Evolutionary conservation across 2,329 filamentous ascomycete species (phyloP).

Genomic region (Parastagonospora nodorum): DNA sequence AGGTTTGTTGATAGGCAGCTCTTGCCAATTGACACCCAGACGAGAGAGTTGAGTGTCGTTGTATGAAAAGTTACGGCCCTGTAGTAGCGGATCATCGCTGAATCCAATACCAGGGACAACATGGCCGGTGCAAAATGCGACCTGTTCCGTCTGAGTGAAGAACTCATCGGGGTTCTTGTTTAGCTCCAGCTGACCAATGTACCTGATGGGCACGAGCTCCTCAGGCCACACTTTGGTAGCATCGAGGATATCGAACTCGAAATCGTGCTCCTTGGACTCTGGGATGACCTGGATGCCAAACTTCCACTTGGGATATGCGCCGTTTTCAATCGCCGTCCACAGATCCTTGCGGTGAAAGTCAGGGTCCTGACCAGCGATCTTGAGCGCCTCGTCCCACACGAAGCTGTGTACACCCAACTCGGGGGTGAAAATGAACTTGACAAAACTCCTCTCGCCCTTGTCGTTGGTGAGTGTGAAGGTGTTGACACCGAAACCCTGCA

Average conservation of each 20-base stretch:
- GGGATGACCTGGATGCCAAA: slow-evolving; percentile 81
- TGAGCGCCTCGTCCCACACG: slow-evolving; percentile 80
- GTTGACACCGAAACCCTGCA: slow-evolving; percentile 86
- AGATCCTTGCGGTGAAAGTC: slow-evolving; percentile 84
- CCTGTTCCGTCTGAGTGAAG: slow-evolving; percentile 82
- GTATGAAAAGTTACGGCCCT: slow-evolving; percentile 74
- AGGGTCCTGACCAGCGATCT: slow-evolving; percentile 66
- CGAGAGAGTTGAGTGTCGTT: slow-evolving; percentile 72
- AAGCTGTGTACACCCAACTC: slow-evolving; percentile 76
- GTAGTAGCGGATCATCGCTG: slow-evolving; percentile 74
- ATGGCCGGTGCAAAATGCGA: slow-evolving; percentile 81
- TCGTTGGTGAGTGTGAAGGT: slow-evolving; percentile 73
- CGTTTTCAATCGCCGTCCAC: slow-evolving; percentile 72
- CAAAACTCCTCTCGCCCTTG: slow-evolving; percentile 71
- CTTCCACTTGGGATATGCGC: slow-evolving; percentile 76
- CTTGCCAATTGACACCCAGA: slow-evolving; percentile 75
- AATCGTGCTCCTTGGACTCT: slow-evolving; percentile 73
- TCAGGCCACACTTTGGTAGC: slow-evolving; percentile 88
- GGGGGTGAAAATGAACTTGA: slow-evolving; percentile 79
- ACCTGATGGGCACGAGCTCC: slow-evolving; percentile 73
- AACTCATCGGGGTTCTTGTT: slow-evolving; percentile 82
- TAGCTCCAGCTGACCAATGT: slow-evolving; percentile 79
- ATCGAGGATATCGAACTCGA: slow-evolving; percentile 85
- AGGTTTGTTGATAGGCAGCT: slow-evolving; percentile 77
- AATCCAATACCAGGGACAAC: slow-evolving; percentile 79